Percentiles rank a stretch among this genome's conserved stretches.
These are phyloP conservation scores for Gastrolobium bilobum DNA, from an alignment of 306 rosid genomes.

Conservation along the genomic window DNA sequence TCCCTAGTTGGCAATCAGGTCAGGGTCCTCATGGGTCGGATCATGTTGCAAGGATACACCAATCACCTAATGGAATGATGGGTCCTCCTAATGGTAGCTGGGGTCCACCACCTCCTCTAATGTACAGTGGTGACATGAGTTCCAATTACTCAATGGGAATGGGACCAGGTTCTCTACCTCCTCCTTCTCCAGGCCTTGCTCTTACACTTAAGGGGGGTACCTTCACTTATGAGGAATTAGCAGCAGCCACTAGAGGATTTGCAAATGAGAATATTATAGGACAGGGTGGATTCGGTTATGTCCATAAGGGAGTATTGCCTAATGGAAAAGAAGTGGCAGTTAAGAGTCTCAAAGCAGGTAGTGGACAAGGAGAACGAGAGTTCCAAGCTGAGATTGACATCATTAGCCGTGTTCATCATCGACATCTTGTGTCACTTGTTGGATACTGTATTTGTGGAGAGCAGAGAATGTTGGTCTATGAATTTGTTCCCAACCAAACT, in stretches of 20 bases:
- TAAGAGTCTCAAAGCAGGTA: slow-evolving; percentile 73
- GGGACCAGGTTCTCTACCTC: slow-evolving; percentile 58
- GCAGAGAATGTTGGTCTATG: slow-evolving; percentile 86
- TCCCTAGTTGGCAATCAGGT: slow-evolving; percentile 57
- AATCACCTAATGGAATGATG: slow-evolving; percentile 45
- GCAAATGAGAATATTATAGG: slow-evolving; percentile 70
- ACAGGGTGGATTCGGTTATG: slow-evolving; percentile 91
- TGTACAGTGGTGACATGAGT: slow-evolving; percentile 62
- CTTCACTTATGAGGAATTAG: slow-evolving; percentile 82
- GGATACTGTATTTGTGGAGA: slow-evolving; percentile 77
- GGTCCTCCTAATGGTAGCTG: slow-evolving; percentile 54
- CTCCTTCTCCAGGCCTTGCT: slow-evolving; percentile 66
- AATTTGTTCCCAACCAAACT: slow-evolving; percentile 69
- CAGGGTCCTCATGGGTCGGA: slow-evolving; percentile 46
- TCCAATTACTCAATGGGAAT: slow-evolving; percentile 49
- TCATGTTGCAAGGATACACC: slow-evolving; percentile 61
- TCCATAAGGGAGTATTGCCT: slow-evolving; percentile 81
- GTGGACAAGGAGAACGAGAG: slow-evolving; percentile 83
- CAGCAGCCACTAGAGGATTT: slow-evolving; percentile 74
- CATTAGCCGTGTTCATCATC: slow-evolving; percentile 85
- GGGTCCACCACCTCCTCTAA: slow-evolving; percentile 53
- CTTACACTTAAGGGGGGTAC: slow-evolving; percentile 70
- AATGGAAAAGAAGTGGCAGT: slow-evolving; percentile 83
- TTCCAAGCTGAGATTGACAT: slow-evolving; percentile 87
- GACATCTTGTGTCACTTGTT: slow-evolving; percentile 80